phyloP scores from a whole-genome alignment of 2,329 filamentous ascomycete species.

The Helotiales sp. region DNA sequence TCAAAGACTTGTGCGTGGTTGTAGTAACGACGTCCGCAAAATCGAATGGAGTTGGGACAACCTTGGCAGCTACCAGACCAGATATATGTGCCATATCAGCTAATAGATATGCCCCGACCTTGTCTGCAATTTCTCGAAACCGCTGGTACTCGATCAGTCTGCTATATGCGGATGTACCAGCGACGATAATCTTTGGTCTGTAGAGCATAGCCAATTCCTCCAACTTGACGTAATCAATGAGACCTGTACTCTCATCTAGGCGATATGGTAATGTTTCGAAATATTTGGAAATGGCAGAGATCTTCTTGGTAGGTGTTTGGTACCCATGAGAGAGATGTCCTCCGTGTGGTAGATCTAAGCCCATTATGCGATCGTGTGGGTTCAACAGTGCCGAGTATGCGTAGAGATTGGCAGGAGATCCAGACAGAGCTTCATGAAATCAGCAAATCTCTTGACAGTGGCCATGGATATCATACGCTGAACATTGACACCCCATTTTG shows the following conservation, averaged over 20 bases:
- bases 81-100: slow-evolving; percentile 98
- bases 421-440: slow-evolving; percentile 33
- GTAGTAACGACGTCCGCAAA: slow-evolving; percentile 95
- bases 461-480: slow-evolving; percentile 59
- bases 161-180: slow-evolving; percentile 93
- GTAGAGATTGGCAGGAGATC: slow-evolving; percentile 71
- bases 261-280: slow-evolving; percentile 98
- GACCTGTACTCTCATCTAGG: slow-evolving; percentile 82
- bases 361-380: slow-evolving; percentile 94
- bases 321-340: slow-evolving; percentile 97
- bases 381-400: slow-evolving; percentile 93
- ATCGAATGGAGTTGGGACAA: slow-evolving; percentile 85
- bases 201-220: slow-evolving; percentile 87
- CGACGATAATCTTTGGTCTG: slow-evolving; percentile 92
- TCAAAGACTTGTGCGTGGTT: slow-evolving; percentile 95
- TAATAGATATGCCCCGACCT: slow-evolving; percentile 87
- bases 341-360: slow-evolving; percentile 92
- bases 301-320: slow-evolving; percentile 90
- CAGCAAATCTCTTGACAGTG: slow-evolving; percentile 14
- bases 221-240: slow-evolving; percentile 93
- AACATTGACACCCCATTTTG: slow-evolving; percentile 96
- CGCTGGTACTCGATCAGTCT: slow-evolving; percentile 92
- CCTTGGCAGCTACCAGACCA: slow-evolving; percentile 86
- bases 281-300: slow-evolving; percentile 98
- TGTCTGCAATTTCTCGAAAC: slow-evolving; percentile 88